Evolutionary conservation across 2,329 filamentous ascomycete genomes (phyloP).

Genomic region (Venturia carpophila): DNA sequence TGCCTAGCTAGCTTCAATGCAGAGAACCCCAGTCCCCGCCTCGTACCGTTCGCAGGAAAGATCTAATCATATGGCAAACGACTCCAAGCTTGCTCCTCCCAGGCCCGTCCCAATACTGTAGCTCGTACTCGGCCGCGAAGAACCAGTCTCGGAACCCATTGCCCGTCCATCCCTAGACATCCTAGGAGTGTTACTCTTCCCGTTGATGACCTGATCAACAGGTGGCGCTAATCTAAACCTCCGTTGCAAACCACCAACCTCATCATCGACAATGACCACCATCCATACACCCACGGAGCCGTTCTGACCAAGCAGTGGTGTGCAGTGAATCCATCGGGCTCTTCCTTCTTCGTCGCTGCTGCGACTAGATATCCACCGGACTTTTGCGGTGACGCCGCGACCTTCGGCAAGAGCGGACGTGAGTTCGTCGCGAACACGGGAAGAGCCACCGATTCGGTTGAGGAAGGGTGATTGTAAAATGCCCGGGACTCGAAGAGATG

Average conservation of each 20-base stretch:
- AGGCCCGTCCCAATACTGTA: neutral
- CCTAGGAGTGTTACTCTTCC: neutral
- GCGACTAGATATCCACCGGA: slow-evolving; percentile 49
- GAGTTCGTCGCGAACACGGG: slow-evolving; percentile 46
- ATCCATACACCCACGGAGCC: slow-evolving; percentile 70
- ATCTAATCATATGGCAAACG: neutral
- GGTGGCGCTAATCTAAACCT: slow-evolving; percentile 32
- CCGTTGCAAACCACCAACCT: slow-evolving; percentile 30
- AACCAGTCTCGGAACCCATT: neutral
- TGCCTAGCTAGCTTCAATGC: neutral
- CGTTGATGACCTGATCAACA: slow-evolving; percentile 21
- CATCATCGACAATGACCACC: slow-evolving; percentile 64
- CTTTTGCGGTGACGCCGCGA: slow-evolving; percentile 64
- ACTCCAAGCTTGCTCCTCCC: slow-evolving; percentile 5
- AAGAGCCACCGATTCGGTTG: slow-evolving; percentile 42
- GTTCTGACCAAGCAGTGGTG: slow-evolving; percentile 59
- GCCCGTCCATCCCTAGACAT: neutral
- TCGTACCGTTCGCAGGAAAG: neutral
- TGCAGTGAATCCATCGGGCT: slow-evolving; percentile 69
- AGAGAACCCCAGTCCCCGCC: neutral
- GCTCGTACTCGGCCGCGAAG: slow-evolving; percentile 4
- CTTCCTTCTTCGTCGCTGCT: slow-evolving; percentile 45
- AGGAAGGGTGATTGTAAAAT: slow-evolving; percentile 44
- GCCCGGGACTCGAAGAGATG: slow-evolving; percentile 42
- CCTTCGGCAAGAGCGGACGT: slow-evolving; percentile 57